Base-by-base conservation (phyloP, 1,284 basidiomycete genomes). In the Papiliotrema fonsecae region DNA sequence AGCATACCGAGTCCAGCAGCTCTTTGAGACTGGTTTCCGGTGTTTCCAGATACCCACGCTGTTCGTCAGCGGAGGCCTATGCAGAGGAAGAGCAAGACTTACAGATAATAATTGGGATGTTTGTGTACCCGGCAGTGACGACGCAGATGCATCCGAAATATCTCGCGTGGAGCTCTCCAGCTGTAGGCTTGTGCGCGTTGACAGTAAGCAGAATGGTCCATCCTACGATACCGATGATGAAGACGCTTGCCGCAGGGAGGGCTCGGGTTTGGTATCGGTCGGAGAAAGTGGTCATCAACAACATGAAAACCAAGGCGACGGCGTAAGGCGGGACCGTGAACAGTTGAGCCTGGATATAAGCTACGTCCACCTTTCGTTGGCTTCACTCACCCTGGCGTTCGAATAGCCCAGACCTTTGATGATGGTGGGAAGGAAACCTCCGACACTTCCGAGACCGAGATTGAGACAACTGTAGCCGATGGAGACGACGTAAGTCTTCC, bases 341-440 rank as follows among this genome's bases (percentile, higher is more conserved):
- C n/a, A 82, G 73, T 61, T 82, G 80, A 1, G 79, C 78, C 38
- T 54, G 42, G 21, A 6, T 7, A 27, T 7, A 9, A 27, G 14
- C 14, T 41, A 16, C 9, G 6, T 21, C 18, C 28, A 31, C 18
- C 28, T 30, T 26, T 7, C 28, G 10, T 31, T 37, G 21, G 6
- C 21, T 6, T 6, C 25, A 25, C 39, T 48, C 39, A 51, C 57
- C 27, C 66, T 54, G 9, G 79, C 73, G 30, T 70, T 68, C 24
- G 67, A 69, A 62, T 78, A 48, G 7, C 40, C 55, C 21, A 61
- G 53, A 11, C 58, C 67, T 52, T 78, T 79, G 54, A 89, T 82
- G 60, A 90, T 88, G 0, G 88, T 91, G 0, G 88, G 88, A 22
- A 91, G 74, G 74, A 91, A 92, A 0, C 87, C 89, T 2, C 84